Percentiles rank a stretch among this genome's conserved stretches.
Evolutionary conservation across 306 rosid species (phyloP).

Genomic region (barrel medic (Medicago truncatula)): DNA sequence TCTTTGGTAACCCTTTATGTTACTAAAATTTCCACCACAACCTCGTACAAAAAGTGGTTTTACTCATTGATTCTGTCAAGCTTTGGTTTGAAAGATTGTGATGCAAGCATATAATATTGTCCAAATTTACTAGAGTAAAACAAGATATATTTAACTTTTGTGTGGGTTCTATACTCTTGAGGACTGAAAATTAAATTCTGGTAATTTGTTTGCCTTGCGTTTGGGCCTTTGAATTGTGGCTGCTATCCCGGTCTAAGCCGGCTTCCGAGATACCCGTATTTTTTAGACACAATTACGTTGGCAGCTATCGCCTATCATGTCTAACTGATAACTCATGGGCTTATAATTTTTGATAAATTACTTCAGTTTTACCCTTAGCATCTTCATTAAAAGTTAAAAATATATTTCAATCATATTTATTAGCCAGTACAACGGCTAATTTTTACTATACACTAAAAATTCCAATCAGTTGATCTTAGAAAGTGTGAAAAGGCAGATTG

Average conservation of each 20-base stretch:
- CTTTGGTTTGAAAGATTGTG: conserved; percentile 38
- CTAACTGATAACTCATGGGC: too few species aligned
- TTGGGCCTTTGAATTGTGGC: background rate
- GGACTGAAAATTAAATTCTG: background rate
- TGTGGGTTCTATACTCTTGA: background rate
- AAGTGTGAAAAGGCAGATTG: background rate
- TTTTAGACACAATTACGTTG: background rate
- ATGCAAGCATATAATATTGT: conserved; percentile 35
- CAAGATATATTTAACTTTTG: background rate
- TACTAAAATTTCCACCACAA: conserved; percentile 31
- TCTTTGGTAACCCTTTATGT: conserved; percentile 37
- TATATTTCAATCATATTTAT: too few species aligned
- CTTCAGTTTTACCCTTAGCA: too few species aligned
- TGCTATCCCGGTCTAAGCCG: background rate
- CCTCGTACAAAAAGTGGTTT: conserved; percentile 33
- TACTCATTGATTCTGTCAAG: conserved; percentile 25
- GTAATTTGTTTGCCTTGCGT: background rate
- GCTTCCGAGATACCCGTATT: background rate
- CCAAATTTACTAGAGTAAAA: conserved; percentile 52
- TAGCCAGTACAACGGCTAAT: too few species aligned
- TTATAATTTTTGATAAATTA: too few species aligned
- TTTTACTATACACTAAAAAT: too few species aligned
- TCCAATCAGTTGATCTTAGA: background rate
- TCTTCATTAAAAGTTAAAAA: too few species aligned
- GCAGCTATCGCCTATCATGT: background rate